Evolutionary conservation across 108 stramenopile species (phyloP), one percentile per base, ranked within the genome.

Genomic region (Mayamaea pseudoterrestris): DNA sequence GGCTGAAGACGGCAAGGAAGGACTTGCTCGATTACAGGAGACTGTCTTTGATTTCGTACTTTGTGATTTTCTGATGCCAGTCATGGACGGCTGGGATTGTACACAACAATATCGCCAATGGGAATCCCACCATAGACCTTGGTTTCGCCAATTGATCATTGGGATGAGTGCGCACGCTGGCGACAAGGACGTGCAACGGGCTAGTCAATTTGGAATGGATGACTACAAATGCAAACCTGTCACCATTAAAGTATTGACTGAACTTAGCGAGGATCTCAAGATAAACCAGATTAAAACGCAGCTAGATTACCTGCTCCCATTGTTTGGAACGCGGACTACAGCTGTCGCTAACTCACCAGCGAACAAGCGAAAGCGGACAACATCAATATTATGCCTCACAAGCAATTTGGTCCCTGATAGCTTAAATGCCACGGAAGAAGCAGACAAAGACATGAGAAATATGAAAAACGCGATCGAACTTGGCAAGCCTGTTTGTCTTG

Each of bases 1-100:
- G 24, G 89, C 89, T 7, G 62, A 61, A 20, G 72, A 91, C 51
- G 89, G 89, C 13, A 36, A 78, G 48, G 60, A 83, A 48, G 83
- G 83, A 14, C 58, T 83, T 27, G 53, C 67, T 34, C 35, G 39
- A 16, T 29, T 91, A 41, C 51, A 78, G 35, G 8, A 20, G 30
- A 44, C 47, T 4, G 27, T 54, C 5, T 90, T 75, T 49, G 80
- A 84, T 56, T 17, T 90, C 5, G 71, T 69, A 3, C 27, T 90
- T n/a, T 73, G 73, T 34, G 83, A 90, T 47, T 82, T 83, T 56
- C 48, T 84, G 30, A 90, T 90, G 88, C 88, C 88, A 13, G 59
- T 85, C 11, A 74, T 82, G 69, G 83, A 90, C 50, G 88, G 88
- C 9, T 29, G 84, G 5, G 80, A 84, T 40, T 71, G 80, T 50